phyloP scores from a whole-genome alignment of 2,329 filamentous ascomycete genomes.

The Botrytis paeoniae region DNA sequence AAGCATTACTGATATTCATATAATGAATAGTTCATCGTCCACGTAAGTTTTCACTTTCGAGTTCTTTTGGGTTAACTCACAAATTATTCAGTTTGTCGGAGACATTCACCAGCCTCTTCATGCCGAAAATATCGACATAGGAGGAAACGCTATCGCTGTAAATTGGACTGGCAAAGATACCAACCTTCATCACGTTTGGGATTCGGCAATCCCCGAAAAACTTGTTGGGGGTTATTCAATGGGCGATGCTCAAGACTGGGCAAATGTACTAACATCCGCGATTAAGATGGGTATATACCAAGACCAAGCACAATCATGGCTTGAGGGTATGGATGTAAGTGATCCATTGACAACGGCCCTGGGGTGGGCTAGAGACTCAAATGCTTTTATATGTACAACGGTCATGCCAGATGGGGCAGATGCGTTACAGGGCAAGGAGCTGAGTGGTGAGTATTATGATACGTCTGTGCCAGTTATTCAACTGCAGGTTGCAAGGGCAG shows the following conservation, averaged over 20 bases:
- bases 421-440: conserved; percentile 57
- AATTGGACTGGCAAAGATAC: conserved; percentile 54
- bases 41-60: conserved; percentile 33
- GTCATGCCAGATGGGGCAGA: conserved; percentile 61
- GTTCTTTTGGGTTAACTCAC: not conserved
- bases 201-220: conserved; percentile 66
- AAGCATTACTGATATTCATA: conserved; percentile 5
- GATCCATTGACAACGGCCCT: conserved; percentile 56
- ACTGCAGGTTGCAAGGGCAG: conserved; percentile 64
- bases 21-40: conserved; percentile 35
- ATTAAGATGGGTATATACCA: conserved; percentile 57
- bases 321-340: conserved; percentile 53
- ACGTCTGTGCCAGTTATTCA: conserved; percentile 63
- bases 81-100: conserved; percentile 60
- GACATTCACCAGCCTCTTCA: conserved; percentile 70
- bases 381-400: conserved; percentile 57
- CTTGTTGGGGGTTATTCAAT: conserved; percentile 56
- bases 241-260: conserved; percentile 52
- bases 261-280: conserved; percentile 51
- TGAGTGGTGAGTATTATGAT: conserved; percentile 62
- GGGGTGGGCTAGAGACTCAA: conserved; percentile 62
- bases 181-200: conserved; percentile 74
- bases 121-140: conserved; percentile 59
- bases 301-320: conserved; percentile 51
- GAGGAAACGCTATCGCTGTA: conserved; percentile 68